Base-by-base conservation (phyloP, 2,329 filamentous ascomycete species). In the Aspergillus tubingensis region DNA sequence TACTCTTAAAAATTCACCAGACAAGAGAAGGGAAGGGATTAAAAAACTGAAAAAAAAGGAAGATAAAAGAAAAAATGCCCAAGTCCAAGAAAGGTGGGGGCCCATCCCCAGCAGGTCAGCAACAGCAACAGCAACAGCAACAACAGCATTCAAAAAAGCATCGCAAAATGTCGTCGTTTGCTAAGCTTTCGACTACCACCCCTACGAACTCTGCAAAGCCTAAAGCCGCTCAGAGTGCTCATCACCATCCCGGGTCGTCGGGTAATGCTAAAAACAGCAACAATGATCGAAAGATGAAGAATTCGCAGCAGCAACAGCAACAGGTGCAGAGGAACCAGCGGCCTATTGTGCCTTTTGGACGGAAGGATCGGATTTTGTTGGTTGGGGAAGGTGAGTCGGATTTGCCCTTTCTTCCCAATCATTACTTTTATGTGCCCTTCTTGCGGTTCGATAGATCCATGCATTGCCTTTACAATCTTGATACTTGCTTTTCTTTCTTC, bases 381-480 rank as follows among this genome's bases (percentile, higher is more conserved):
- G 66, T 81, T 66, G 79, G 79, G 13, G 79, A 81, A 71, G 79
- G 79, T 78, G 61, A 68, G 76, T 67, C 8, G 27, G 27, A 11
- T 54, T 63, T 19, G 41, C 50, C 39, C 57, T 4, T 47, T 50
- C 39, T 58, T 3, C 38, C 17, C 13, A 51, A 54, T 49, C 2
- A 36, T 10, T 30, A 15, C 3, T 51, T 32, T 21, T 23, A 2
- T 47, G 61, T 59, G 57, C 21, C 43, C 48, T 62, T 44, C 44
- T 67, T 62, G 55, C 27, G 17, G 30, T 59, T 30, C 48, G 44
- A 15, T 44, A 47, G 44, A 8, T 44, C 10, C n/a, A 25, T 27
- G 32, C 19, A 21, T 11, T 27, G 4, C 47, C 2, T 21, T 15
- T 57, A 30, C 27, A 30, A 10, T 30, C 27, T 30, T 30, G 27